These are phyloP conservation scores for Ceratobasidium sp. DNA, from an alignment of 1,284 basidiomycete species.

Conservation along the genomic window DNA sequence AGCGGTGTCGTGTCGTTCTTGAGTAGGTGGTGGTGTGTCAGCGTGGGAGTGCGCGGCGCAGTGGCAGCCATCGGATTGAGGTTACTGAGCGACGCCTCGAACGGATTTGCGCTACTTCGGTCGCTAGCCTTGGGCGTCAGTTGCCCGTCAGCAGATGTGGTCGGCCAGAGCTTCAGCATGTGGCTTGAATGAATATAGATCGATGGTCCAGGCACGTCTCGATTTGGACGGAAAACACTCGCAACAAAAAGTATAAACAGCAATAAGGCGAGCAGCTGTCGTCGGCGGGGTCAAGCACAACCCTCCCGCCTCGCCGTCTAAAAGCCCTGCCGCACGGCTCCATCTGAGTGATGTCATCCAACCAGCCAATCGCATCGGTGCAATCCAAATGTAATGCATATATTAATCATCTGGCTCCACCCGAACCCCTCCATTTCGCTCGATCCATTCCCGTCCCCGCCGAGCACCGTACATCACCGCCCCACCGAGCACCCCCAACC, in stretches of 20 bases:
- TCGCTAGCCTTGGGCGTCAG: constrained; percentile 70
- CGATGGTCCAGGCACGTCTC: neutral
- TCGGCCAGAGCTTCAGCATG: constrained; percentile 75
- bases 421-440: constrained; percentile 41
- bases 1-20: constrained; percentile 26
- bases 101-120: constrained; percentile 67
- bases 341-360: constrained; percentile 21
- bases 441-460: constrained; percentile 53
- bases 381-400: too few species aligned
- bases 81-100: constrained; percentile 56
- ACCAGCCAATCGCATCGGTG: constrained; percentile 11
- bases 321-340: constrained; percentile 18
- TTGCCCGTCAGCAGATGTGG: constrained; percentile 62
- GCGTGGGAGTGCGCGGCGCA: constrained; percentile 45
- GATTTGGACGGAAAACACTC: neutral
- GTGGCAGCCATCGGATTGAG: neutral
- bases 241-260: neutral
- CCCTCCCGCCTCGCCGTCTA: neutral
- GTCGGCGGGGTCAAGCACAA: neutral
- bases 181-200: constrained; percentile 22
- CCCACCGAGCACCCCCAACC: constrained; percentile 63
- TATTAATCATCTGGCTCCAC: constrained; percentile 39
- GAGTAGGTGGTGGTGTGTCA: constrained; percentile 36
- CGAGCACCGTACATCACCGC: constrained; percentile 59
- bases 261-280: neutral